These are phyloP conservation scores for Apiospora phragmitis DNA, from an alignment of 2,329 filamentous ascomycete species.

Conservation along the genomic window DNA sequence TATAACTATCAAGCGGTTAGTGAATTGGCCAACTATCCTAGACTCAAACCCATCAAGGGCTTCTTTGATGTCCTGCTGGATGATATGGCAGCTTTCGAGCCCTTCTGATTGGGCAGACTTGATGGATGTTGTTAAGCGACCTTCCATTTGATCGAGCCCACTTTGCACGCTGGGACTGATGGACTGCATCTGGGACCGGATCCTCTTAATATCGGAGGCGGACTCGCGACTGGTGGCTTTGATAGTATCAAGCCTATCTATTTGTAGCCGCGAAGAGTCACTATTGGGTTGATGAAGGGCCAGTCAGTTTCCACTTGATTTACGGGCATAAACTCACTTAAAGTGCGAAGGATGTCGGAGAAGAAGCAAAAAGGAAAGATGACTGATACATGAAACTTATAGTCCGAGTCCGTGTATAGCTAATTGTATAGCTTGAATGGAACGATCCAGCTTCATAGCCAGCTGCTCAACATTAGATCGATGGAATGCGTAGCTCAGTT, in stretches of 20 bases:
- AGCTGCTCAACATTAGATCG: neutral
- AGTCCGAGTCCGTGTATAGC: neutral
- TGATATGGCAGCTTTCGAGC: too few species aligned
- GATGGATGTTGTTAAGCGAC: neutral
- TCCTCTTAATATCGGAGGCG: neutral
- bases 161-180: neutral
- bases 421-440: neutral
- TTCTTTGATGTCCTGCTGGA: neutral
- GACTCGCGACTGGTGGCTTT: neutral
- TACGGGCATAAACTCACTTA: neutral
- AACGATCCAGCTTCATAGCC: neutral
- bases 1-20: neutral
- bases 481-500: neutral
- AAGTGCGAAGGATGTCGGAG: too few species aligned
- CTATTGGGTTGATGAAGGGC: neutral
- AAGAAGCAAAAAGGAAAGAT: neutral
- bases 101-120: neutral
- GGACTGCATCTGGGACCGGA: too few species aligned
- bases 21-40: neutral
- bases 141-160: neutral
- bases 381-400: neutral
- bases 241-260: neutral
- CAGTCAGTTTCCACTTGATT: neutral
- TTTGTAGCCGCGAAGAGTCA: neutral
- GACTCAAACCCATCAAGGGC: neutral